Percentiles rank a stretch among this genome's conserved stretches.
Conservation (phyloP, 139 green algal genomes). For the Closterium sp. region DNA sequence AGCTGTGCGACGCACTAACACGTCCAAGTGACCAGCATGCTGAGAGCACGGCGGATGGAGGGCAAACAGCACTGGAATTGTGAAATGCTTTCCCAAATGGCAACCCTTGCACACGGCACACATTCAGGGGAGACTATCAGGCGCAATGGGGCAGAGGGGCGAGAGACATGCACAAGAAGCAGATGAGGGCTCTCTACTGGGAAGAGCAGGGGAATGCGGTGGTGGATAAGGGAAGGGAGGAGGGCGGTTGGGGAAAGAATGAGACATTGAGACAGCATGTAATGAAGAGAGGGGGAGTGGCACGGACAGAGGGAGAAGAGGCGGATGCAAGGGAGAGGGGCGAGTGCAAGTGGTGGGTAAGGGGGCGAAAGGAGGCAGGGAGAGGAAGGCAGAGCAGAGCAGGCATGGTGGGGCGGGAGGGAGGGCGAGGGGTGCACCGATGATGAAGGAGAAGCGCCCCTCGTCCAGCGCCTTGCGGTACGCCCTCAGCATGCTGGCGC, state of each 20-base stretch:
- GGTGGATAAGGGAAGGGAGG: too few species aligned
- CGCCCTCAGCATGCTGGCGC: conserved; percentile 63
- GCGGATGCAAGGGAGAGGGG: background rate
- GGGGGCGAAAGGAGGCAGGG: background rate
- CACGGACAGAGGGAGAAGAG: too few species aligned
- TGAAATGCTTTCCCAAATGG: too few species aligned
- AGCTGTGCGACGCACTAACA: background rate
- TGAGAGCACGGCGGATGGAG: background rate
- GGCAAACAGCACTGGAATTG: background rate
- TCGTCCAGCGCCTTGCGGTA: conserved; percentile 67
- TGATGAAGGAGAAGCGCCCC: conserved; percentile 65
- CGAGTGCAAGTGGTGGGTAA: background rate
- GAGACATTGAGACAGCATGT: background rate
- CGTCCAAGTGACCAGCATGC: background rate
- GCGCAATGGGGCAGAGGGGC: too few species aligned
- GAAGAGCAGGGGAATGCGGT: too few species aligned
- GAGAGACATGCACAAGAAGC: too few species aligned
- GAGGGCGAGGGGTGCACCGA: conserved; percentile 43
- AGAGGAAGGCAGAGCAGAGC: background rate
- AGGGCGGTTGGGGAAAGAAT: background rate
- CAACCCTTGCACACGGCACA: background rate
- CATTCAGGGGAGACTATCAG: too few species aligned
- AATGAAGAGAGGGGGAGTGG: background rate
- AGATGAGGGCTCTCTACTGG: too few species aligned
- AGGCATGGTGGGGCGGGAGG: background rate